Conservation (phyloP, 75 land plant species). For the Picea glauca region DNA sequence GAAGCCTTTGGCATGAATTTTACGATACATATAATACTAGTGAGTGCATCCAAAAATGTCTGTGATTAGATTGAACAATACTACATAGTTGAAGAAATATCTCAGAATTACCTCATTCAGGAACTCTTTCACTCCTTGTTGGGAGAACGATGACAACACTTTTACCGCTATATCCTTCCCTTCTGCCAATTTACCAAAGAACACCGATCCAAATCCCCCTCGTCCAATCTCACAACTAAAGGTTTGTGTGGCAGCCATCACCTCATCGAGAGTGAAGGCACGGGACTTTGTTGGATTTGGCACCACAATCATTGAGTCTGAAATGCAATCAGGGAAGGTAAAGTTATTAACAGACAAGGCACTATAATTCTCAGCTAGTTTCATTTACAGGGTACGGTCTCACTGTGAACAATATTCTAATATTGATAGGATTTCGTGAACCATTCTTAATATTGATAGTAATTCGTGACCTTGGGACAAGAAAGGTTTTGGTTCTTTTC, state of each 20-base stretch:
- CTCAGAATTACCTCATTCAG: conserved; percentile 23
- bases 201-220: not conserved
- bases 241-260: not conserved
- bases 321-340: not conserved
- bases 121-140: conserved; percentile 33
- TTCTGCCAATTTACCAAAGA: conserved; percentile 18
- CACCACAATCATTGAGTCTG: too few relatives aligned
- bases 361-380: not conserved
- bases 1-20: not conserved
- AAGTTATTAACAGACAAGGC: not conserved
- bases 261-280: not conserved
- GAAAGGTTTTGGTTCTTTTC: too few relatives aligned
- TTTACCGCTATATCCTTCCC: conserved; percentile 36
- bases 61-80: too few relatives aligned
- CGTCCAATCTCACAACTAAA: not conserved
- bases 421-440: too few relatives aligned
- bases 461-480: not conserved
- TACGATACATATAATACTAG: not conserved
- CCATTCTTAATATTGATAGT: not conserved
- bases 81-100: not conserved
- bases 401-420: too few relatives aligned
- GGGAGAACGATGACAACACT: conserved; percentile 22
- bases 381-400: too few relatives aligned
- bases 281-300: not conserved
- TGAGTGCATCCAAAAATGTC: too few relatives aligned